Percentiles rank a stretch among this genome's conserved stretches.
Evolutionary conservation across 2,329 filamentous ascomycete species (phyloP).

Genomic region (Diaporthe capsici): DNA sequence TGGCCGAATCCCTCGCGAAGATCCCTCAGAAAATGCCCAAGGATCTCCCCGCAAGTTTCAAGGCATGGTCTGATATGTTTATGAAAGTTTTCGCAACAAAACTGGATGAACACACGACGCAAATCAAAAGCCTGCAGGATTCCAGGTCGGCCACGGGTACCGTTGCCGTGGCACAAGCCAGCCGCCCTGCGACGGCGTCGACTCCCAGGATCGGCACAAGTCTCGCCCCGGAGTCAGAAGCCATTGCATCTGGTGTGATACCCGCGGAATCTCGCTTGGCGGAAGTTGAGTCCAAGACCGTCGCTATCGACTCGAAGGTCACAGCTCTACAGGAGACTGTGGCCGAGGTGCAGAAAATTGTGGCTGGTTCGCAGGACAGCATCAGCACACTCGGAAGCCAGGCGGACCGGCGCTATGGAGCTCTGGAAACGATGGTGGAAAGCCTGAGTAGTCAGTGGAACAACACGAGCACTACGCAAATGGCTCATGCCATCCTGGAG

Average conservation of each 20-base stretch:
- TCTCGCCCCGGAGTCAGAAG: slow-evolving; percentile 1
- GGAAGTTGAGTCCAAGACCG: neutral
- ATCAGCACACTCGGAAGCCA: neutral
- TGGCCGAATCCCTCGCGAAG: neutral
- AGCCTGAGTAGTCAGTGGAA: slow-evolving; percentile 38
- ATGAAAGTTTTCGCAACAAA: neutral
- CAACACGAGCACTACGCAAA: slow-evolving; percentile 33
- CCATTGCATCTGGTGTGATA: neutral
- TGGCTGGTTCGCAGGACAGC: neutral
- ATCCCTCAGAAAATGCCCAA: slow-evolving; percentile 3
- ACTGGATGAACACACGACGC: neutral
- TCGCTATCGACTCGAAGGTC: slow-evolving; percentile 4
- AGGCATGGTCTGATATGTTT: slow-evolving; percentile 21
- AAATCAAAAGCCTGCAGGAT: neutral
- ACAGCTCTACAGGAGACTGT: slow-evolving; percentile 1
- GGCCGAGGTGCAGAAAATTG: neutral
- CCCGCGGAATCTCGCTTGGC: slow-evolving; percentile 8
- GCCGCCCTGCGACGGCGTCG: neutral
- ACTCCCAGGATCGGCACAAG: neutral
- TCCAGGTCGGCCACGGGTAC: neutral
- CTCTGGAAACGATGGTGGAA: slow-evolving; percentile 35
- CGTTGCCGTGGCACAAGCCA: neutral
- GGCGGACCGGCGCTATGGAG: neutral
- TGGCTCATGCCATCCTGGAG: slow-evolving; percentile 37
- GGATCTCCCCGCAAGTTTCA: slow-evolving; percentile 9